Base-by-base conservation (phyloP, 1,284 basidiomycete genomes). In the Moesziomyces antarcticus region DNA sequence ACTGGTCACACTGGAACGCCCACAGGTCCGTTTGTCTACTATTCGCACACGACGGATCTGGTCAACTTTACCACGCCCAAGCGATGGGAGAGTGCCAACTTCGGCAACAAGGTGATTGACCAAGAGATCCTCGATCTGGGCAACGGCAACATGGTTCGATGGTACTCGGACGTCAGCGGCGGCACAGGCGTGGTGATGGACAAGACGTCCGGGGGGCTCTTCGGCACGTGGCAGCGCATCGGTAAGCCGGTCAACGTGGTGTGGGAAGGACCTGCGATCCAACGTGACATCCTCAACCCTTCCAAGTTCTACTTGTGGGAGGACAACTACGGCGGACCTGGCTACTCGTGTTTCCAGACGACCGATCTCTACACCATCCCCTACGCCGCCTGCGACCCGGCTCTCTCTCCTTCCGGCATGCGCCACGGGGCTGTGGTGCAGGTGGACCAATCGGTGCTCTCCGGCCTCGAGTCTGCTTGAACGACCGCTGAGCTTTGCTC, bases 261-360 rank as follows among this genome's bases (percentile, higher is more conserved):
- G 9, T 64, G 55, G 50, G 62, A 64, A 22, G 62, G 62, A 3
- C 62, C 62, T 45, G 62, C 62, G 27, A 64, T 64, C 42, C 62
- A 57, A 47, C 50, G 45, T 21, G 62, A 64, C 62, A 64, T 64
- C 33, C 0, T 45, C 37, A 64, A 64, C 56, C 62, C 62, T 11
- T 33, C 46, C 45, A 64, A 64, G 43, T 58, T 49, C 46, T 64
- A 64, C 50, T 42, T 64, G 3, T 64, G 62, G 62, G 62, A 64
- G 43, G 62, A 64, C 50, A 64, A 64, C 51, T 57, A 64, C 46
- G 62, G 62, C 16, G 62, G 62, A 24, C 42, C 55, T 6, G 62
- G 62, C 35, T 64, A 64, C 51, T 64, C 62, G n/a, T 64, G 62
- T 47, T 64, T 52, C 50, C 62, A 64, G 55, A 64, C 62, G 13